phyloP scores from a whole-genome alignment of 371 early-diverging fungal species.

The Mortierella sp. region DNA sequence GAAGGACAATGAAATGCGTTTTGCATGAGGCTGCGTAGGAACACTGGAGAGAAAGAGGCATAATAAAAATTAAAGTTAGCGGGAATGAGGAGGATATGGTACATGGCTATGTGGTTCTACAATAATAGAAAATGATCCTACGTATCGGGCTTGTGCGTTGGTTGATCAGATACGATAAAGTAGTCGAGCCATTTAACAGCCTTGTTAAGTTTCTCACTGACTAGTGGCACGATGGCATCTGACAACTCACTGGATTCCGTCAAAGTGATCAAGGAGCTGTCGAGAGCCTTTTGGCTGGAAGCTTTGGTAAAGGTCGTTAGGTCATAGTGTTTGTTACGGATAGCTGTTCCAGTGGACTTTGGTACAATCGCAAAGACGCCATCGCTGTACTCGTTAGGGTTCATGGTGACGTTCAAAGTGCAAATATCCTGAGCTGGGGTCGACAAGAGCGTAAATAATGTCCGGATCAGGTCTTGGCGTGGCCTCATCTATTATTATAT shows the following conservation, averaged over 20 bases:
- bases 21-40: slow-evolving; percentile 35
- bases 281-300: slow-evolving; percentile 37
- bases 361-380: slow-evolving; percentile 53
- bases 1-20: slow-evolving; percentile 53
- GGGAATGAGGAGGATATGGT: background rate
- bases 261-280: slow-evolving; percentile 36
- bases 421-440: slow-evolving; percentile 28
- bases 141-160: slow-evolving; percentile 36
- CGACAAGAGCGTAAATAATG: slow-evolving; percentile 33
- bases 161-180: slow-evolving; percentile 55
- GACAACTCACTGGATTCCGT: slow-evolving; percentile 51
- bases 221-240: slow-evolving; percentile 46
- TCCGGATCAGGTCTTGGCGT: slow-evolving; percentile 52
- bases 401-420: slow-evolving; percentile 54
- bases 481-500: slow-evolving; percentile 37
- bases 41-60: slow-evolving; percentile 10
- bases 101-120: no score
- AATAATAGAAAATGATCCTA: slow-evolving; percentile 6
- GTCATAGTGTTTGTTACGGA: slow-evolving; percentile 44
- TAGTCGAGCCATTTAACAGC: slow-evolving; percentile 50
- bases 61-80: background rate
- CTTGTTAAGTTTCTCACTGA: slow-evolving; percentile 35
- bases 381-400: slow-evolving; percentile 47
- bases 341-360: slow-evolving; percentile 30
- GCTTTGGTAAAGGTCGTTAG: slow-evolving; percentile 44